A percentile compares a stretch with the other conserved stretches of the same genome.
phyloP scores from a whole-genome alignment of 2,329 filamentous ascomycete species.

The Ceratocystis cubensis region DNA sequence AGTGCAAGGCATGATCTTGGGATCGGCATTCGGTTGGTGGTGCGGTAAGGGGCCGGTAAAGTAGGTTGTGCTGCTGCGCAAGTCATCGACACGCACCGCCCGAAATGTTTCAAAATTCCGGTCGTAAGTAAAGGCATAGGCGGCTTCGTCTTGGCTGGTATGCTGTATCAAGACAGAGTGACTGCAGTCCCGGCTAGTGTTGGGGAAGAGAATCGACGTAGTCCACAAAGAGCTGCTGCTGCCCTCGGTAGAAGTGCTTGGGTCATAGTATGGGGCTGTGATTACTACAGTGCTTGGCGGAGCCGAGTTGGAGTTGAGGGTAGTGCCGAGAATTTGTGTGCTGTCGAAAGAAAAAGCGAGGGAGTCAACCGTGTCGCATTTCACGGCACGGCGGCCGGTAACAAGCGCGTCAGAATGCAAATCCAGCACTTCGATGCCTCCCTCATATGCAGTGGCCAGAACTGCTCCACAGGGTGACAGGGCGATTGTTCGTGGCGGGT shows the following conservation, averaged over 20 bases:
- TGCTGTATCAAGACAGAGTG: constrained; percentile 59
- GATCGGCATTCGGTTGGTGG: constrained; percentile 38
- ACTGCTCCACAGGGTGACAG: constrained; percentile 72
- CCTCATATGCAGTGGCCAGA: constrained; percentile 71
- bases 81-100: constrained; percentile 61
- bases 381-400: constrained; percentile 61
- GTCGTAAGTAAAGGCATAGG: constrained; percentile 69
- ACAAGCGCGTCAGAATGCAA: constrained; percentile 50
- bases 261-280: constrained; percentile 68
- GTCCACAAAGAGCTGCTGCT: constrained; percentile 67
- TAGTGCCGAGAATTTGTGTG: constrained; percentile 66
- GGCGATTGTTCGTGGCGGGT: constrained; percentile 64
- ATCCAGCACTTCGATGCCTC: constrained; percentile 78
- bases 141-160: constrained; percentile 49
- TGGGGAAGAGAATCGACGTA: constrained; percentile 72
- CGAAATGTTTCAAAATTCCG: constrained; percentile 64
- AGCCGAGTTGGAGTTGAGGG: constrained; percentile 44
- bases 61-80: constrained; percentile 64
- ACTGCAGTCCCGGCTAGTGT: constrained; percentile 65
- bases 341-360: constrained; percentile 67
- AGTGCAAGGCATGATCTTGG: constrained; percentile 54
- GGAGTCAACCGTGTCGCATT: constrained; percentile 63
- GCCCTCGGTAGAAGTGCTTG: constrained; percentile 52
- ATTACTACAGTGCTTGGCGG: constrained; percentile 58
- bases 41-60: constrained; percentile 51